These are phyloP conservation scores for Elsinoe batatas DNA, from an alignment of 2,329 filamentous ascomycete genomes.

Conservation along the genomic window DNA sequence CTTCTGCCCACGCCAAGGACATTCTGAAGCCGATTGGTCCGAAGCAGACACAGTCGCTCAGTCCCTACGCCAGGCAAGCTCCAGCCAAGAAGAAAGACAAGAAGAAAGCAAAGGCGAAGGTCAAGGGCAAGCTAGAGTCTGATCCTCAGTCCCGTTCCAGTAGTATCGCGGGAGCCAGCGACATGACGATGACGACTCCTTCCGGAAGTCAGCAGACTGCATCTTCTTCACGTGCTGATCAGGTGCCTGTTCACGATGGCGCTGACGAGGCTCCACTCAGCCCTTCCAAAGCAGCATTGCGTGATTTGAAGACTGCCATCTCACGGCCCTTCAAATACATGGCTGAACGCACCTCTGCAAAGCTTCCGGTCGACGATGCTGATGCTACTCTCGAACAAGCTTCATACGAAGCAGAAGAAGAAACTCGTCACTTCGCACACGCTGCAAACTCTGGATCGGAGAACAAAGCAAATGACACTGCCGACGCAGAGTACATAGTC, in stretches of 20 bases:
- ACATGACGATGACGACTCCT: not conserved
- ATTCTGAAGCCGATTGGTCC: constrained; percentile 22
- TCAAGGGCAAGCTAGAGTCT: constrained; percentile 14
- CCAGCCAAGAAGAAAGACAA: constrained; percentile 20
- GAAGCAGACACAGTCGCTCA: constrained; percentile 28
- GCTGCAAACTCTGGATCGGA: not conserved
- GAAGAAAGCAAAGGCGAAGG: constrained; percentile 18
- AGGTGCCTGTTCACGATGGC: not conserved
- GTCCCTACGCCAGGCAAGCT: constrained; percentile 20
- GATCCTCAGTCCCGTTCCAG: not conserved
- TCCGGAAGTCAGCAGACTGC: not conserved
- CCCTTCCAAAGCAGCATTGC: constrained; percentile 1
- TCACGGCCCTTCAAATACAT: not conserved
- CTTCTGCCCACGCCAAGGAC: constrained; percentile 12
- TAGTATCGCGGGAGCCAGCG: not conserved
- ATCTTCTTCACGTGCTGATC: not conserved
- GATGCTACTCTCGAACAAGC: no score
- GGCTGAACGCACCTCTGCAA: not conserved
- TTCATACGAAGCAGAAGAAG: not conserved
- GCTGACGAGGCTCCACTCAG: not conserved
- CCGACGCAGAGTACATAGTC: not conserved
- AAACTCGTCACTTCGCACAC: no score
- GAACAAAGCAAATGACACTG: not conserved
- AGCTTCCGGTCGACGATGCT: not conserved
- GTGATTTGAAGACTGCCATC: not conserved